phyloP scores from a whole-genome alignment of 129 eudicot species.

The Helianthus annuus region DNA sequence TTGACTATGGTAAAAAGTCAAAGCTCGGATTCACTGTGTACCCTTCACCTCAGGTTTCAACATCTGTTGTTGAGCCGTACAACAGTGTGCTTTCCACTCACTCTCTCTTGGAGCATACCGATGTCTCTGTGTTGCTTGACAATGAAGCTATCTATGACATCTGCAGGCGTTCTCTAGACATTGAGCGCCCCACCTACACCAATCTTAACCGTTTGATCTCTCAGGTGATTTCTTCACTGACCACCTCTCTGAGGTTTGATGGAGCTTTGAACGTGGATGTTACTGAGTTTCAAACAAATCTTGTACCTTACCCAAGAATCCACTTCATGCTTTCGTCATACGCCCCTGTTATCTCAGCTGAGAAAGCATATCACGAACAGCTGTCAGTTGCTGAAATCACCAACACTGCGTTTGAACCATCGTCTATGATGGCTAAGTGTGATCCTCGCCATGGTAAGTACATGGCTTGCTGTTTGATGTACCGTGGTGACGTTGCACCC shows the following conservation, averaged over 20 bases:
- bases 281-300: slow-evolving; percentile 11
- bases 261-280: slow-evolving; percentile 15
- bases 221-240: slow-evolving; percentile 13
- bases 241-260: slow-evolving; percentile 15
- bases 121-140: slow-evolving; percentile 20
- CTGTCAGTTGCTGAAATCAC: slow-evolving; percentile 16
- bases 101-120: slow-evolving; percentile 18
- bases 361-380: slow-evolving; percentile 27
- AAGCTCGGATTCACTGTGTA: slow-evolving; percentile 21
- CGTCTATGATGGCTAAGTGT: slow-evolving; percentile 20
- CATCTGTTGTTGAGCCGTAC: slow-evolving; percentile 13
- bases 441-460: slow-evolving; percentile 19
- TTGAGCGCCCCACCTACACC: slow-evolving; percentile 10
- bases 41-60: slow-evolving; percentile 17
- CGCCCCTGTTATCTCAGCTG: slow-evolving; percentile 23
- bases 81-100: slow-evolving; percentile 17
- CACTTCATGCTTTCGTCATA: slow-evolving; percentile 26
- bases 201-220: slow-evolving; percentile 15
- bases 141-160: slow-evolving; percentile 22
- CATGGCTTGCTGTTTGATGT: slow-evolving; percentile 20
- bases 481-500: slow-evolving; percentile 12
- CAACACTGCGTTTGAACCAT: slow-evolving; percentile 13
- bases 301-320: slow-evolving; percentile 22
- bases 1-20: slow-evolving; percentile 74
- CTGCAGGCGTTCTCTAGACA: slow-evolving; percentile 17